Conservation (phyloP, 345 rosid species). For the Eucalyptus leucophloia region DNA sequence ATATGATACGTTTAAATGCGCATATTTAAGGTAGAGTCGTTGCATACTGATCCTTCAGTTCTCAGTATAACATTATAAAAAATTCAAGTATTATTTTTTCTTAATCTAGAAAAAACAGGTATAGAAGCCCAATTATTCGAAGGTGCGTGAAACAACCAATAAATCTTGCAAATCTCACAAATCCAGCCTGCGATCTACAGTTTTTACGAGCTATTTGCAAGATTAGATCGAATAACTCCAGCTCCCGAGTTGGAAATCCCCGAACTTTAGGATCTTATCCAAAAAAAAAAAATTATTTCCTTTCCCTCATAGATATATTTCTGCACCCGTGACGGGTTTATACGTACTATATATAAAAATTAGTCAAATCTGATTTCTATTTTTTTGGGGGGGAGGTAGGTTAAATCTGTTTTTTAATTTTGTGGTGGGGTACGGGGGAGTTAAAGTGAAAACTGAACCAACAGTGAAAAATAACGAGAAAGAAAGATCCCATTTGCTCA, state of each 20-base stretch:
- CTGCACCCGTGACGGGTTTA: neutral
- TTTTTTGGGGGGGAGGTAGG: neutral
- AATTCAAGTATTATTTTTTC: too few relatives aligned
- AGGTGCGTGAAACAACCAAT: fast-evolving
- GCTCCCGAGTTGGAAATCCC: neutral
- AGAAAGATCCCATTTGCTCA: neutral
- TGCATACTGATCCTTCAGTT: fast-evolving
- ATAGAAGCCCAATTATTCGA: neutral
- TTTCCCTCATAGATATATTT: neutral
- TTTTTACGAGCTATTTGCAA: neutral
- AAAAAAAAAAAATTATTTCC: neutral
- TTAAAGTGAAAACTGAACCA: neutral
- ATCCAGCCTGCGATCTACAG: neutral
- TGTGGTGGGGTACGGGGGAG: neutral
- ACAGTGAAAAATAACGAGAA: neutral
- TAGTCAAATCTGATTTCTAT: neutral
- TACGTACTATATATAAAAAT: neutral
- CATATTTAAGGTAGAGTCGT: neutral
- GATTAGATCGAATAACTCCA: neutral
- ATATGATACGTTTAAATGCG: too few relatives aligned
- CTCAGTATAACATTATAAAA: neutral
- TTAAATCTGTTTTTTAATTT: neutral
- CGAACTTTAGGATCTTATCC: neutral
- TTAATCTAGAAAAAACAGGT: neutral
- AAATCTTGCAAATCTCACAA: neutral